These are phyloP conservation scores for Teratosphaeria pseudoeucalypti DNA, from an alignment of 2,329 filamentous ascomycete genomes.

Conservation along the genomic window DNA sequence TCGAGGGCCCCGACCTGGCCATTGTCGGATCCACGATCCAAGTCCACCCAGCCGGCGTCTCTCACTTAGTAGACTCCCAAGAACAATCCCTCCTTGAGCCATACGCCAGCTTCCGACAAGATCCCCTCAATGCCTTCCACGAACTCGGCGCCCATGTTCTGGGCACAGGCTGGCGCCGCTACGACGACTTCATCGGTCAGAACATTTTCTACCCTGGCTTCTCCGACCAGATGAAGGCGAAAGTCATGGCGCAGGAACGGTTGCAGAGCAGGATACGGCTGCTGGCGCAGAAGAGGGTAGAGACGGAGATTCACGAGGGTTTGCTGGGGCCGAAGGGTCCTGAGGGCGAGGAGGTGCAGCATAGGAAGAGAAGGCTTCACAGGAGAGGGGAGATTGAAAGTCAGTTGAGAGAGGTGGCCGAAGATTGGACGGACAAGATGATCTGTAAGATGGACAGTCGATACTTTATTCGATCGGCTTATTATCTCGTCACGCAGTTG, in stretches of 20 bases:
- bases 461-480: slow-evolving; percentile 80
- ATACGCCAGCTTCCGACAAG: slow-evolving; percentile 74
- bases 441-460: slow-evolving; percentile 99
- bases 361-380: slow-evolving; percentile 39
- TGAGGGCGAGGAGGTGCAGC: slow-evolving; percentile 43
- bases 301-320: slow-evolving; percentile 67
- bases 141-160: slow-evolving; percentile 91
- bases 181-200: slow-evolving; percentile 82
- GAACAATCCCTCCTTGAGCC: slow-evolving; percentile 67
- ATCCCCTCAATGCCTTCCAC: slow-evolving; percentile 69
- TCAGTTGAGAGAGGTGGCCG: slow-evolving; percentile 68
- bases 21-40: slow-evolving; percentile 36
- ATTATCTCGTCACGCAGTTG: slow-evolving; percentile 79
- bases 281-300: slow-evolving; percentile 63
- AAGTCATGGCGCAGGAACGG: slow-evolving; percentile 65
- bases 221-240: slow-evolving; percentile 74
- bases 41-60: slow-evolving; percentile 30
- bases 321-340: slow-evolving; percentile 43
- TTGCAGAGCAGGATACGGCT: slow-evolving; percentile 65
- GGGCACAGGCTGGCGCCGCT: slow-evolving; percentile 88
- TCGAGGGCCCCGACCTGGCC: slow-evolving; percentile 29
- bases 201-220: slow-evolving; percentile 90
- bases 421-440: slow-evolving; percentile 85
- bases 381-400: slow-evolving; percentile 49
- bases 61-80: slow-evolving; percentile 8